phyloP scores from a whole-genome alignment of 495 filamentous ascomycete genomes.

The Aspergillus nidulans region DNA sequence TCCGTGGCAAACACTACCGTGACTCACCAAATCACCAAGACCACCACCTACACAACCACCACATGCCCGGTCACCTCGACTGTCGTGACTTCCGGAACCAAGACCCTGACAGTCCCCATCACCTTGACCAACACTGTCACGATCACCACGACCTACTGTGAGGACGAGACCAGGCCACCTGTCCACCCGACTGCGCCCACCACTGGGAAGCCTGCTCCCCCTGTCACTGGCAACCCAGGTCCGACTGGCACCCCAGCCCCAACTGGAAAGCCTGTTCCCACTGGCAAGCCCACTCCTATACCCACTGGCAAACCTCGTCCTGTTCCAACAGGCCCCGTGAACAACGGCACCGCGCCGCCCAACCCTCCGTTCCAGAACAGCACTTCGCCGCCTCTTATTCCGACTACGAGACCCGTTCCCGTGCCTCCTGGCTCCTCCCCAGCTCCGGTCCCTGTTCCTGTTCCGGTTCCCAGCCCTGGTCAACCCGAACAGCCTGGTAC shows the following conservation, averaged over 20 bases:
- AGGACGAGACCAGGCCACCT: conserved; percentile 16
- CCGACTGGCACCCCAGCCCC: not conserved
- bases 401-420: conserved; percentile 14
- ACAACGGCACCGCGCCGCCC: conserved; percentile 2
- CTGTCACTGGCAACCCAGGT: not conserved
- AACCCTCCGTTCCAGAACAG: conserved; percentile 18
- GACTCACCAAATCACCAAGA: conserved; percentile 26
- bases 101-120: conserved; percentile 29
- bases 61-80: conserved; percentile 33
- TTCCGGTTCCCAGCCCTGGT: conserved; percentile 5
- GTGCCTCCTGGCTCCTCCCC: conserved; percentile 12
- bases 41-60: conserved; percentile 34
- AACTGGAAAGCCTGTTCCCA: conserved; percentile 11
- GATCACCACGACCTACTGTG: conserved; percentile 29
- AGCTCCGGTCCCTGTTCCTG: conserved; percentile 9
- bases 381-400: conserved; percentile 14
- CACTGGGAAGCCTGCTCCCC: not conserved
- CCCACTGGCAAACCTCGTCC: conserved; percentile 11
- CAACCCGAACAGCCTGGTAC: not conserved
- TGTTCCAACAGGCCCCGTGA: conserved; percentile 4
- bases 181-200: not conserved
- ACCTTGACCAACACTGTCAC: conserved; percentile 38
- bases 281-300: not conserved
- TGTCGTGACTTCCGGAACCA: conserved; percentile 29
- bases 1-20: conserved; percentile 7